phyloP scores from a whole-genome alignment of 2,329 filamentous ascomycete genomes.

The Aspergillus neoniger region DNA sequence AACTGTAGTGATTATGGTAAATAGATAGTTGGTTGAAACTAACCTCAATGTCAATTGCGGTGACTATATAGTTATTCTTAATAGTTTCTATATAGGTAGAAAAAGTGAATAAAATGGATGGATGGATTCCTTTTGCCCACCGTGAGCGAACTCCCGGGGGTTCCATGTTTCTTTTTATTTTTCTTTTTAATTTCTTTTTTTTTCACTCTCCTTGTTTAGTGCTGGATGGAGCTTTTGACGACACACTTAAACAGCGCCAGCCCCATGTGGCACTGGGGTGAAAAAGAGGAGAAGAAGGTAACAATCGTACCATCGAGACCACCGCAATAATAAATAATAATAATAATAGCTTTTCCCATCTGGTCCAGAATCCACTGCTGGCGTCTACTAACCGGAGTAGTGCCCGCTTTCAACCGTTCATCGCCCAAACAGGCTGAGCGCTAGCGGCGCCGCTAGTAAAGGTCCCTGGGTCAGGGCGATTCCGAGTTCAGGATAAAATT shows the following conservation, averaged over 20 bases:
- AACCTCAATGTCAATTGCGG: too few relatives aligned
- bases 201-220: not conserved
- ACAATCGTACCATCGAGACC: not conserved
- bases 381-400: not conserved
- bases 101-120: too few relatives aligned
- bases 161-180: not conserved
- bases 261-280: not conserved
- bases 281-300: not conserved
- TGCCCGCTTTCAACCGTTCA: slow-evolving; percentile 10
- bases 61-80: too few relatives aligned
- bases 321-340: slow-evolving; percentile 1
- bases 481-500: slow-evolving; percentile 8
- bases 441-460: slow-evolving; percentile 16
- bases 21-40: too few relatives aligned
- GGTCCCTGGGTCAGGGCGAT: slow-evolving; percentile 14
- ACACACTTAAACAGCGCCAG: not conserved
- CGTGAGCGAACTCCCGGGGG: not conserved
- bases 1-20: slow-evolving; percentile 1
- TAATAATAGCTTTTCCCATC: slow-evolving; percentile 2
- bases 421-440: slow-evolving; percentile 14
- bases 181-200: not conserved
- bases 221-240: not conserved
- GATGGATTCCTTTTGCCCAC: too few relatives aligned
- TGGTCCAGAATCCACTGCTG: slow-evolving; percentile 8
- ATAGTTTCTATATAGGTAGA: too few relatives aligned